Evolutionary conservation across 805 yeast species (phyloP).

Genomic region (Wickerhamomyces hampshirensis): DNA sequence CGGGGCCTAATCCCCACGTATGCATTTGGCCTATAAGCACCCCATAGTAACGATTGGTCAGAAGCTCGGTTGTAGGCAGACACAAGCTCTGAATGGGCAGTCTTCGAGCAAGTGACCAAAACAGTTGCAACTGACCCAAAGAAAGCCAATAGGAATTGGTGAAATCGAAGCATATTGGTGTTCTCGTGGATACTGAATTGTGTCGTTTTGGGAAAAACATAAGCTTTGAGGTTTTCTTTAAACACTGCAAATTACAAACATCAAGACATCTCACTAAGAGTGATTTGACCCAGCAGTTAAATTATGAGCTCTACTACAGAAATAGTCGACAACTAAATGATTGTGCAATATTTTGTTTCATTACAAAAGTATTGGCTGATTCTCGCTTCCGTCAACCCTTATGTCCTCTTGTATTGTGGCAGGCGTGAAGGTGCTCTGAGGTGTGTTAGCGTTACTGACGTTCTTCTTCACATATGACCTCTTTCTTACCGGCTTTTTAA

Average conservation of each 20-base stretch:
- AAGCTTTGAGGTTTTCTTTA: too few species aligned
- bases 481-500: constrained; percentile 16
- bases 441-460: constrained; percentile 8
- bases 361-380: constrained; percentile 22
- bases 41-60: constrained; percentile 70
- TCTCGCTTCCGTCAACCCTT: constrained; percentile 15
- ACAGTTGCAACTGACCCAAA: background rate
- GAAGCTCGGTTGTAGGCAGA: constrained; percentile 30
- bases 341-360: too few species aligned
- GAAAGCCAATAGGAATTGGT: background rate
- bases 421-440: constrained; percentile 10
- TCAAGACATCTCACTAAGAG: background rate
- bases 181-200: too few species aligned
- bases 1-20: constrained; percentile 86
- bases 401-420: constrained; percentile 10
- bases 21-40: constrained; percentile 83
- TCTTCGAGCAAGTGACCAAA: background rate
- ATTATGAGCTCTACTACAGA: too few species aligned
- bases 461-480: constrained; percentile 20
- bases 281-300: too few species aligned
- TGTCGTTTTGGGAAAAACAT: too few species aligned
- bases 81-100: constrained; percentile 2
- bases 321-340: too few species aligned
- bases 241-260: too few species aligned
- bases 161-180: too few species aligned